These are phyloP conservation scores for Fagopyrum esculentum DNA, from an alignment of 148 eudicot genomes.

Conservation along the genomic window DNA sequence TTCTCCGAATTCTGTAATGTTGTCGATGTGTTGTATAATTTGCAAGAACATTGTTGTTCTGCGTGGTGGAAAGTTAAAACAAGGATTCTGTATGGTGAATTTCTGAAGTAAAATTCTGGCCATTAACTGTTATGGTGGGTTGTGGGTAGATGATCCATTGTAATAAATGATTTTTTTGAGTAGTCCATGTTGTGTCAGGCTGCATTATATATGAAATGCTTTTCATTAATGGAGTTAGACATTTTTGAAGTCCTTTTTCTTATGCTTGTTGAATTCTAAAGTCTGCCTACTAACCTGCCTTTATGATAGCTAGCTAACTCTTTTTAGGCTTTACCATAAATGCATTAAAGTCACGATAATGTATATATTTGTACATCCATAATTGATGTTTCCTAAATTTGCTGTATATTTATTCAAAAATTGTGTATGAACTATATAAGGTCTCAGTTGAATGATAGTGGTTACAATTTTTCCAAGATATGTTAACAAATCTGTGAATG, in stretches of 20 bases:
- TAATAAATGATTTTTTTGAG: not conserved
- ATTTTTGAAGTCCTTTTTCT: not conserved
- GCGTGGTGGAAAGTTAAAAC: not conserved
- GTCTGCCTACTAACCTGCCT: not conserved
- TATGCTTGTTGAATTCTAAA: not conserved
- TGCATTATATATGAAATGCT: not conserved
- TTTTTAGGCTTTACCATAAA: not conserved
- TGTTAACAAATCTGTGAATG: not conserved
- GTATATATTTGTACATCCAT: not conserved
- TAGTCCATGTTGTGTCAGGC: not conserved
- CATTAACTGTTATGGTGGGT: not conserved
- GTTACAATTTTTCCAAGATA: not conserved
- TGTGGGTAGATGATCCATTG: not conserved
- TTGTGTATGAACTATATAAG: not conserved
- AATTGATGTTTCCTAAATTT: not conserved
- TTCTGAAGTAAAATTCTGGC: not conserved
- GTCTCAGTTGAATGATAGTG: not conserved
- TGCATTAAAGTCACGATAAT: not conserved
- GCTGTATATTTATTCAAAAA: not conserved
- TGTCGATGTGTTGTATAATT: not conserved
- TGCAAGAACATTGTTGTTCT: not conserved
- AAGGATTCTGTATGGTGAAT: not conserved
- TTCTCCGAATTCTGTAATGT: not conserved
- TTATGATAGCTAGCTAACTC: not conserved
- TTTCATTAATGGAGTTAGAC: not conserved